These are phyloP conservation scores for Colletotrichum sansevieriae DNA, from an alignment of 2,329 filamentous ascomycete species.

Conservation along the genomic window DNA sequence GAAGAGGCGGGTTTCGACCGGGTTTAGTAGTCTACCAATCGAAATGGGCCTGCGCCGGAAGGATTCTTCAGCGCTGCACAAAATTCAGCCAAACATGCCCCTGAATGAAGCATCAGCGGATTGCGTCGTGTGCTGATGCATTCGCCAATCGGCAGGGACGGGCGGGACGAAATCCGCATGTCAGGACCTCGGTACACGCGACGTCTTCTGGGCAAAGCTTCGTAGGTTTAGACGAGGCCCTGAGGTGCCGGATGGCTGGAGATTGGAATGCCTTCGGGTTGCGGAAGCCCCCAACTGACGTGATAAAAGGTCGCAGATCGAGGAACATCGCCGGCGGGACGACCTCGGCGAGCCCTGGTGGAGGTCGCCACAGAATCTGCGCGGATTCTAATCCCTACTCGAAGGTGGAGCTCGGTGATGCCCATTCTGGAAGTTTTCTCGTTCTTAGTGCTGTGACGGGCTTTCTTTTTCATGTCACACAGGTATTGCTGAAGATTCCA, in stretches of 20 bases:
- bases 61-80: conserved; percentile 8
- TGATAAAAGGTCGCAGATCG: conserved; percentile 7
- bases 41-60: neutral
- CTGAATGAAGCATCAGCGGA: neutral
- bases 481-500: no score
- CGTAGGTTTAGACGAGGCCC: neutral
- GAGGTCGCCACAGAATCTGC: conserved; percentile 10
- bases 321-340: conserved; percentile 1
- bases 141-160: conserved; percentile 4
- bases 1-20: neutral
- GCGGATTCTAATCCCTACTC: conserved; percentile 7
- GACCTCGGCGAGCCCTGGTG: neutral
- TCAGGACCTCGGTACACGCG: conserved; percentile 8
- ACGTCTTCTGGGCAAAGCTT: neutral
- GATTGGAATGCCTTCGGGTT: neutral
- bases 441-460: neutral
- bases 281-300: neutral
- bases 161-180: neutral
- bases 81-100: conserved; percentile 1
- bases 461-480: no score
- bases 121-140: conserved; percentile 3
- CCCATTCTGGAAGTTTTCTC: conserved; percentile 5
- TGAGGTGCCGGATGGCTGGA: neutral
- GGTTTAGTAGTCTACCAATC: conserved; percentile 4
- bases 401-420: neutral